Base-by-base conservation (phyloP, 345 rosid species). In the Linum usitatissimum region DNA sequence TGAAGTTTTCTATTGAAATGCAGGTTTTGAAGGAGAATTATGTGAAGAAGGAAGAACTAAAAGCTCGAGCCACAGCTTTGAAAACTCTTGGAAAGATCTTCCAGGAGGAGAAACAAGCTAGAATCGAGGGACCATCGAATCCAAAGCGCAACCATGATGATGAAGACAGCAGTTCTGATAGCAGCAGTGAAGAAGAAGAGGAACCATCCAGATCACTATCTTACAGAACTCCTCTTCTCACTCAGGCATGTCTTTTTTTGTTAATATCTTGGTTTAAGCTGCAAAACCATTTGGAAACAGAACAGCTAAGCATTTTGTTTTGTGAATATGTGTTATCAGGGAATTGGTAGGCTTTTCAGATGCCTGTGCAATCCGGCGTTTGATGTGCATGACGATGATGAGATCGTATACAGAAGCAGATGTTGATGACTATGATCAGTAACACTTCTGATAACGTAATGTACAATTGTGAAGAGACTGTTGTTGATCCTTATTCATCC, bases 321-420 rank as follows among this genome's bases (percentile, higher is more conserved):
- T 28, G 23, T 62, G 4, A 8, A 45, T 10, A 12, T 21, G 0
- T 45, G 30, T 23, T 23, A 23, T 67, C 87, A 92, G 95, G 96
- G 98, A 6, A 85, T 92, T 59, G 98, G 96, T 20, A 84, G 93
- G 80, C 85, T 92, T 18, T 92, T 88, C 82, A 92, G 96, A 79
- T 92, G 98, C 83, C 86, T 89, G 20, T 92, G 95, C 68, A 92
- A 82, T 73, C 98, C 96, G 21, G 96, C 98, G 62, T 88, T 85
- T 54, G 91, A 92, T 60, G 98, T 89, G 34, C 51, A 45, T 2
- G 98, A 92, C 13, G 98, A 92, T 67, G 96, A 92, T 48, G 96
- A 92, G 70, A 85, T 85, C 63, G 85, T 85, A 40, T 89, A 86
- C 84, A 86, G 77, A 74, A 71, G 86, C 77, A 88, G 85, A 76